phyloP scores from a whole-genome alignment of 169 alveolate species.

The Plasmodium cynomolgi region DNA sequence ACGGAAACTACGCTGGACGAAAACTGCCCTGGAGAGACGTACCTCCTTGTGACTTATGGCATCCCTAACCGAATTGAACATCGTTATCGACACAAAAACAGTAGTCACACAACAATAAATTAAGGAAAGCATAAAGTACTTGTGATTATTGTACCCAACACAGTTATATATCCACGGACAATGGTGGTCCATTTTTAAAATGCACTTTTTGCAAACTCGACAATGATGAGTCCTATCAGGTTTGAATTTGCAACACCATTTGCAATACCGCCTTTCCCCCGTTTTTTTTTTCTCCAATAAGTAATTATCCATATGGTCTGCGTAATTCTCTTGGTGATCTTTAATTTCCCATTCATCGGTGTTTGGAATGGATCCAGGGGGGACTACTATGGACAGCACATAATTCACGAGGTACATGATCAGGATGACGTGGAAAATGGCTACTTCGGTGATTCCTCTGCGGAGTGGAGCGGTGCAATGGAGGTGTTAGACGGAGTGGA shows the following conservation, averaged over 20 bases:
- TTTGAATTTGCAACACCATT: conserved; percentile 85
- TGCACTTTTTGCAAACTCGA: conserved; percentile 89
- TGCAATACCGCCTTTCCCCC: conserved; percentile 83
- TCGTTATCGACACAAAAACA: conserved; percentile 79
- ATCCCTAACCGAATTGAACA: conserved; percentile 81
- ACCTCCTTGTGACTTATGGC: conserved; percentile 41
- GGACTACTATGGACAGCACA: conserved; percentile 83
- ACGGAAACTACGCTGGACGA: neutral
- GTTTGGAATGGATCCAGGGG: conserved; percentile 90
- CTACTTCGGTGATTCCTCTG: conserved; percentile 55
- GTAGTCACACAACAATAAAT: conserved; percentile 84
- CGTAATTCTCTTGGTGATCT: conserved; percentile 24
- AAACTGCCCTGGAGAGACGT: neutral
- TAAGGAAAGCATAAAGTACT: conserved; percentile 85
- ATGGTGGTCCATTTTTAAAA: conserved; percentile 93
- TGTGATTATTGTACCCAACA: conserved; percentile 91
- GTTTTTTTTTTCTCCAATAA: conserved; percentile 81
- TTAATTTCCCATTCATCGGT: conserved; percentile 87
- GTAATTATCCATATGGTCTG: conserved; percentile 33
- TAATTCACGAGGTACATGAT: conserved; percentile 84
- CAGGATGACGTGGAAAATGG: conserved; percentile 72
- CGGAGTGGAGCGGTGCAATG: conserved; percentile 10
- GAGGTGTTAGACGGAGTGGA: too few species aligned
- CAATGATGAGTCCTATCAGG: conserved; percentile 88
- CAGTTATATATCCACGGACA: conserved; percentile 93